Percentiles rank a stretch among this genome's conserved stretches.
phyloP scores from a whole-genome alignment of 495 filamentous ascomycete genomes.

The Hyaloscypha finlandica region DNA sequence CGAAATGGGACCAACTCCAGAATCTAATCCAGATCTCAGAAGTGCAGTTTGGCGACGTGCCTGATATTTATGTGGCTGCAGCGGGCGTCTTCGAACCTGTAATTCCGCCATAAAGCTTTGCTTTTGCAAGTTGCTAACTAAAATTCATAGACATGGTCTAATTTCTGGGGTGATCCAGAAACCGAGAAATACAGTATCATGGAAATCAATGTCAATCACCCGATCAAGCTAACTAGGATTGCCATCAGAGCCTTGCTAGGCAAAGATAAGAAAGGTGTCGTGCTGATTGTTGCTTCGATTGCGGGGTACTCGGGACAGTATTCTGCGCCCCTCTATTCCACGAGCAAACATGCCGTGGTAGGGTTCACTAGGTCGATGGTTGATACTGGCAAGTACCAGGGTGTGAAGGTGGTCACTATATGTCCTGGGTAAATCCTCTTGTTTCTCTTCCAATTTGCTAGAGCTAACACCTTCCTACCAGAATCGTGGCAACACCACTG shows the following conservation, averaged over 20 bases:
- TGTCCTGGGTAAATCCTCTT: not conserved
- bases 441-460: not conserved
- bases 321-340: slow-evolving; percentile 36
- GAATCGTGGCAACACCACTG: slow-evolving; percentile 33
- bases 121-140: too few species aligned
- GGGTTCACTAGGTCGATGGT: slow-evolving; percentile 40
- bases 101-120: not conserved
- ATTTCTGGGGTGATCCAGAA: slow-evolving; percentile 38
- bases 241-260: slow-evolving; percentile 38
- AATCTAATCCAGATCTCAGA: slow-evolving; percentile 33
- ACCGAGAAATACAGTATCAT: slow-evolving; percentile 31
- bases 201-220: slow-evolving; percentile 37
- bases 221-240: slow-evolving; percentile 40
- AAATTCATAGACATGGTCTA: slow-evolving; percentile 26
- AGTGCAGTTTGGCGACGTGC: slow-evolving; percentile 37
- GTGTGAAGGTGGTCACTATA: slow-evolving; percentile 25
- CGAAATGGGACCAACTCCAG: slow-evolving; percentile 35
- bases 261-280: slow-evolving; percentile 36
- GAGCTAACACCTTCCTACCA: slow-evolving; percentile 9
- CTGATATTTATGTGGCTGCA: slow-evolving; percentile 35
- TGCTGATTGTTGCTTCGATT: slow-evolving; percentile 31
- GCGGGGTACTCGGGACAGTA: slow-evolving; percentile 26
- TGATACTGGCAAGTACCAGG: slow-evolving; percentile 25
- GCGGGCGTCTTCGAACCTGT: slow-evolving; percentile 42
- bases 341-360: slow-evolving; percentile 40